A percentile compares a stretch with the other conserved stretches of the same genome.
Conservation (phyloP, 2,329 filamentous ascomycete species). For the Mollisiaceae sp. region DNA sequence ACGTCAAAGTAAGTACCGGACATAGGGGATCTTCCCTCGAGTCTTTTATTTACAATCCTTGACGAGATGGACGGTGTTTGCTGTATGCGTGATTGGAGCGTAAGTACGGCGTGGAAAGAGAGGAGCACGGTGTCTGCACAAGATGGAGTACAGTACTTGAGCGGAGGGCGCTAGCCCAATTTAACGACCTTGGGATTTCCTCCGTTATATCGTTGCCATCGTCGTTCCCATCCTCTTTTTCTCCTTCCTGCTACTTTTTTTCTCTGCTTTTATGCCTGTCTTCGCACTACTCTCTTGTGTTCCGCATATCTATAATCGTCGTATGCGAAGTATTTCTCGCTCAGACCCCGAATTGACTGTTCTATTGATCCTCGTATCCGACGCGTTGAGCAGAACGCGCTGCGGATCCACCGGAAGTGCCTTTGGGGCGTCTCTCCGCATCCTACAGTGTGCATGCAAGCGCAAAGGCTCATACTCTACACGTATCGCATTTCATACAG, state of each 20-base stretch:
- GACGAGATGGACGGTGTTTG: neutral
- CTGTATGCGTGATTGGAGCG: no score
- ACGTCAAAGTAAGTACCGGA: no score
- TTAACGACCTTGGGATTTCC: neutral
- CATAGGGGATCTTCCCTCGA: neutral
- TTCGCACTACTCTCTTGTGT: neutral
- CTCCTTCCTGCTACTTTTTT: neutral
- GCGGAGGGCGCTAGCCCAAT: neutral
- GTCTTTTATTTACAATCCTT: neutral
- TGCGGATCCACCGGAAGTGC: neutral
- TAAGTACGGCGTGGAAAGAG: neutral
- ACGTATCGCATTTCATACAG: no score
- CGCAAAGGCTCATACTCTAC: no score
- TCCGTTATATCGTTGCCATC: no score
- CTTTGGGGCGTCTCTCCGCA: no score
- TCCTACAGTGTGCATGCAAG: no score
- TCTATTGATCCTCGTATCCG: neutral
- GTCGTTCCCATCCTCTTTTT: neutral
- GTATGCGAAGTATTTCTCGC: no score
- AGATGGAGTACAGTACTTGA: neutral
- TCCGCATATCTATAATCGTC: neutral
- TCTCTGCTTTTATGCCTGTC: neutral
- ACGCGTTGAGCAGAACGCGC: neutral
- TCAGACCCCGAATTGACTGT: neutral
- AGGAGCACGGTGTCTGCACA: neutral